These are phyloP conservation scores for Syzygium syzygioides DNA, from an alignment of 441 rosid genomes.

Conservation along the genomic window DNA sequence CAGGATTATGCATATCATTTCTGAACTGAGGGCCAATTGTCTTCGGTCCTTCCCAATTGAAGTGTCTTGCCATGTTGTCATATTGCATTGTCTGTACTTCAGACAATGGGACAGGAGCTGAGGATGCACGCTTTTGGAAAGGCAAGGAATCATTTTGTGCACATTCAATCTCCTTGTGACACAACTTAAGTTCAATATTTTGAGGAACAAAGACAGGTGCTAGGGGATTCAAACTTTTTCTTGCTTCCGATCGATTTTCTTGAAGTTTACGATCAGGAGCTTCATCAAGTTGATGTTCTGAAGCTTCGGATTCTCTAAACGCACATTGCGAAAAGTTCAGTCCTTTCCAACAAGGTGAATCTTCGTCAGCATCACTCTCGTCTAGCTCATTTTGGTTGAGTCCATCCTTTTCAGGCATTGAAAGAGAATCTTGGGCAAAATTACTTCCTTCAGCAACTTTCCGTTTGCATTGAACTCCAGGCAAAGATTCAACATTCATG, in stretches of 20 bases:
- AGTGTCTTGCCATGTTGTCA: background rate
- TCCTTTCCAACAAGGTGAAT: background rate
- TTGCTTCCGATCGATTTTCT: background rate
- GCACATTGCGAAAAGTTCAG: background rate
- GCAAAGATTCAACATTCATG: background rate
- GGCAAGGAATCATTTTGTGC: background rate
- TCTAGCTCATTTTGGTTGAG: background rate
- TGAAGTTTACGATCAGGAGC: background rate
- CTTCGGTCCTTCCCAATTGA: background rate
- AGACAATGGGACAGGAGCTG: background rate
- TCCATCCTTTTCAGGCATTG: background rate
- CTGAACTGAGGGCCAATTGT: background rate
- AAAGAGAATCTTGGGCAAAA: background rate
- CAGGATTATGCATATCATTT: background rate
- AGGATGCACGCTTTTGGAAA: background rate
- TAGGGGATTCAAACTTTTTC: background rate
- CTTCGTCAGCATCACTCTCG: background rate
- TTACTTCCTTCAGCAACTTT: background rate
- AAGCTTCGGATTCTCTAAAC: background rate
- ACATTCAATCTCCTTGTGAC: background rate
- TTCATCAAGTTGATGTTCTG: background rate
- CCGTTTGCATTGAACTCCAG: background rate
- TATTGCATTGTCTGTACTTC: background rate
- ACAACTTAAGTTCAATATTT: background rate
- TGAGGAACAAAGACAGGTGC: background rate